phyloP scores from a whole-genome alignment of 805 yeast species.

The Torulaspora gathmanii region DNA sequence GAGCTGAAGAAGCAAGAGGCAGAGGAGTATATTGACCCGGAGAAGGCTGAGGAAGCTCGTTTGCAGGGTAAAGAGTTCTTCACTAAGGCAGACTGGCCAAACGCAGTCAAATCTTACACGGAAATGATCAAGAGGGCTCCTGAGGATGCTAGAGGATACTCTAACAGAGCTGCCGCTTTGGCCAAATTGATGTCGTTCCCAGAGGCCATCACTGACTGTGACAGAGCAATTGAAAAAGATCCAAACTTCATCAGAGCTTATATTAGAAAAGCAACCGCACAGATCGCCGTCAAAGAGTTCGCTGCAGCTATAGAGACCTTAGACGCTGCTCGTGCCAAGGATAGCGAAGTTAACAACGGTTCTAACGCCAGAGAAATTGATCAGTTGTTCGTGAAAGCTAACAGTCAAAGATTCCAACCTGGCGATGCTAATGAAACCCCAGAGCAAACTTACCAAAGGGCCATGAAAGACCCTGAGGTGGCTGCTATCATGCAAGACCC shows the following conservation, averaged over 20 bases:
- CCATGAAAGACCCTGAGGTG: constrained; percentile 89
- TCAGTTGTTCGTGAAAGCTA: constrained; percentile 71
- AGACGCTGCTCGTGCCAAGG: constrained; percentile 70
- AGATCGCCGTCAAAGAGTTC: constrained; percentile 84
- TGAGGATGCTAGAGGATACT: constrained; percentile 91
- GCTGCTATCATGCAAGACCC: constrained; percentile 87
- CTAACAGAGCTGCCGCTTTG: constrained; percentile 96
- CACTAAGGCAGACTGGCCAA: constrained; percentile 93
- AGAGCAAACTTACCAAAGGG: constrained; percentile 89
- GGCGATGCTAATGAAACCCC: constrained; percentile 80
- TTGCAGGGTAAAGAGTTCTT: constrained; percentile 84
- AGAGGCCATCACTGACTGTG: constrained; percentile 90
- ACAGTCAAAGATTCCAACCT: constrained; percentile 72
- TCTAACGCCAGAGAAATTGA: constrained; percentile 71
- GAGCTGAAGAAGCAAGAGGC: constrained; percentile 75
- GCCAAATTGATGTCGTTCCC: constrained; percentile 96
- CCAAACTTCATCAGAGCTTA: constrained; percentile 91
- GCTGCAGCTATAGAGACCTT: constrained; percentile 77
- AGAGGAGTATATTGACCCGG: constrained; percentile 78
- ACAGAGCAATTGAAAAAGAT: constrained; percentile 80
- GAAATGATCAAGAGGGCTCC: constrained; percentile 98
- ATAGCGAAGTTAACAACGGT: constrained; percentile 57
- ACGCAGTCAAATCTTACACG: constrained; percentile 87
- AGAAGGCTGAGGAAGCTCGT: constrained; percentile 92
- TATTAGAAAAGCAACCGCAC: constrained; percentile 93